Evolutionary conservation across 2,329 filamentous ascomycete species (phyloP), one percentile per base, ranked within the genome.

Genomic region (Nemania serpens): DNA sequence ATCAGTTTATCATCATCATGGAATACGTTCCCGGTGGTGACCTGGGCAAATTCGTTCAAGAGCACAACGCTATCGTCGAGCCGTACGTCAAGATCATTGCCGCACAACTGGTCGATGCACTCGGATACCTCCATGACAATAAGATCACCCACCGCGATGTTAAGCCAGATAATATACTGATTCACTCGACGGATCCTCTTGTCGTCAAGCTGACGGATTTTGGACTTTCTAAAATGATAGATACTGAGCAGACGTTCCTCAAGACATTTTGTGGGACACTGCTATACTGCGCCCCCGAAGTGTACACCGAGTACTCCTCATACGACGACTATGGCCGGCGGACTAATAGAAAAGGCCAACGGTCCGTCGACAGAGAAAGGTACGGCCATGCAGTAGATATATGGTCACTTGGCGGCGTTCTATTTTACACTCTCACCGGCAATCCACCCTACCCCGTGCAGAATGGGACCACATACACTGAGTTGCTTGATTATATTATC

Each of bases 131-230:
- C 9, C 95, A 99, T 75, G 81, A 83, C 55, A 89, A 90, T 69
- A 92, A 90, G 71, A 97, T 99, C 69, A 98, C 94, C 0, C 95
- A 99, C 76, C 90, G 95, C n/a, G 95, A 99, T 75, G 93, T 99
- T 72, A 99, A 99, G 74, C 95, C 95, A 0, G 95, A 99, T 79
- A 99, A 99, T 71, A 97, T 99, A 62, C 82, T 99, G 42, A 91
- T 98, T 67, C 82, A 88, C 11, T 88, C 87, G 0, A 74, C 86
- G 10, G 80, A 88, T 5, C 93, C 93, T 0, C 85, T 97, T 50
- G 81, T 85, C 13, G 89, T 98, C 69, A 98, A 99, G 76, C 81
- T 99, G 13, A 97, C 95, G 0, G 95, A 99, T 73, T 99, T 99
- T 78, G 95, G 95, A 2, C 79, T 99, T 4, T 98, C 95, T 2